Evolutionary conservation across 108 stramenopile genomes (phyloP), one percentile per base, ranked within the genome.

Genomic region (Aurantiochytrium sp.): DNA sequence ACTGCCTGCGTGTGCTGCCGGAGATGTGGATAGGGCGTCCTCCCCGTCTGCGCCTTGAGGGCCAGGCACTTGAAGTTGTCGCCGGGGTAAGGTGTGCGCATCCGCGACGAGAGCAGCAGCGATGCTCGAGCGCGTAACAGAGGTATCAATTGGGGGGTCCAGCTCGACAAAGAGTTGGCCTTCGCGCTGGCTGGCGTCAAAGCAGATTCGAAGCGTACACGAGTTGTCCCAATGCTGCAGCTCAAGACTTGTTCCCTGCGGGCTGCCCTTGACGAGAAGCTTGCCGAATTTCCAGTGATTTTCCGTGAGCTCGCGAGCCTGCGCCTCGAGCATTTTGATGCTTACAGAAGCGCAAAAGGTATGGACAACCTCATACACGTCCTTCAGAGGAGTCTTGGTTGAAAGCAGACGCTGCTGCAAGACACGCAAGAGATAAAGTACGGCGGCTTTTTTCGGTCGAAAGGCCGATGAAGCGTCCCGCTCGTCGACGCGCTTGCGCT

Each of bases 241-340:
- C 51, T 83, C 76, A 12, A 83, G 49, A 35, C 25, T 83, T 12
- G 45, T 53, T 6, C 49, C 49, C 49, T 47, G 19, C 3, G 45
- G 45, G 23, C 49, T 83, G 10, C 64, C 64, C 25, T 53, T 55
- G n/a, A 83, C 76, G 10, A 25, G 76, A 18, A 83, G 51, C 6
- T 6, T 23, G 23, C 76, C 76, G 2, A 53, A 47, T 35, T 83
- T 83, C 76, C 76, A 83, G 51, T 83, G 76, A 35, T 83, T 55
- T 28, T 83, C 76, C 12, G 76, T 83, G 18, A 83, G 76, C 76
- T 83, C 76, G 44, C 76, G 76, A 47, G 76, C 76, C 51, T 83
- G 76, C 10, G 76, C 76, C 28, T 53, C 76, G 49, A 83, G 51
- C 76, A 53, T 83, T 35, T 83, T 83, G 76, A 83, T 83, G 49